phyloP scores from a whole-genome alignment of 2,329 filamentous ascomycete species.

The Fusarium armeniacum region DNA sequence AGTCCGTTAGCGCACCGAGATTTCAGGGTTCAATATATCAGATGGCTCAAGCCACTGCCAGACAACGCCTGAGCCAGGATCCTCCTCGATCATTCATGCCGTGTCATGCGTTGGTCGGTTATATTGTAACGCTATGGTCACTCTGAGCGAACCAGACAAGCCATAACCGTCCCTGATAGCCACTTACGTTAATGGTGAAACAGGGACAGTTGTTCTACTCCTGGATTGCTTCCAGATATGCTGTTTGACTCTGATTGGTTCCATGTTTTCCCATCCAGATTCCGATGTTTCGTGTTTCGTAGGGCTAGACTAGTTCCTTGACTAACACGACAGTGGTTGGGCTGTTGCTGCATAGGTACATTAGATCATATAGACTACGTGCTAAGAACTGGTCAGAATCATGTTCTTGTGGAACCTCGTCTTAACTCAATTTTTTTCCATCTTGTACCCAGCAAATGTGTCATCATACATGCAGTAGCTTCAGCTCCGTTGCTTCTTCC shows the following conservation, averaged over 20 bases:
- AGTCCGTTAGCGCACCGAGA: conserved; percentile 2
- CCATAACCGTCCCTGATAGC: conserved; percentile 8
- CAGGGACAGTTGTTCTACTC: conserved; percentile 31
- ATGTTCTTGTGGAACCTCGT: conserved; percentile 34
- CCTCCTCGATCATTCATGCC: conserved; percentile 26
- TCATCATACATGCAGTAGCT: conserved; percentile 39
- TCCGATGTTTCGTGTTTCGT: conserved; percentile 20
- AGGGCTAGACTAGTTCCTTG: conserved; percentile 6
- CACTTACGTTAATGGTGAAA: conserved; percentile 31
- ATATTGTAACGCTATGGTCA: conserved; percentile 16
- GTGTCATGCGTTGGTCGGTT: conserved; percentile 34
- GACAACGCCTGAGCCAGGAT: conserved; percentile 32
- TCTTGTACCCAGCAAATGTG: conserved; percentile 33
- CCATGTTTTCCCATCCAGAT: conserved; percentile 35
- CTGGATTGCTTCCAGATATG: conserved; percentile 24
- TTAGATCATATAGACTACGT: background rate
- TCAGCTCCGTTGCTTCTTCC: conserved; percentile 14
- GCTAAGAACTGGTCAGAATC: conserved; percentile 16
- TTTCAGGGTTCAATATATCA: conserved; percentile 13
- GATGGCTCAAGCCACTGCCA: conserved; percentile 41
- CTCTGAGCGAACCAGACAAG: conserved; percentile 13
- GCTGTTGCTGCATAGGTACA: conserved; percentile 8
- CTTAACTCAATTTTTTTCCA: conserved; percentile 15
- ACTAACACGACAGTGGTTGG: conserved; percentile 20
- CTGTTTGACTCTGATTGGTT: conserved; percentile 32